Conservation (phyloP, 768 basidiomycete genomes). For the Sarcodon aspratus region DNA sequence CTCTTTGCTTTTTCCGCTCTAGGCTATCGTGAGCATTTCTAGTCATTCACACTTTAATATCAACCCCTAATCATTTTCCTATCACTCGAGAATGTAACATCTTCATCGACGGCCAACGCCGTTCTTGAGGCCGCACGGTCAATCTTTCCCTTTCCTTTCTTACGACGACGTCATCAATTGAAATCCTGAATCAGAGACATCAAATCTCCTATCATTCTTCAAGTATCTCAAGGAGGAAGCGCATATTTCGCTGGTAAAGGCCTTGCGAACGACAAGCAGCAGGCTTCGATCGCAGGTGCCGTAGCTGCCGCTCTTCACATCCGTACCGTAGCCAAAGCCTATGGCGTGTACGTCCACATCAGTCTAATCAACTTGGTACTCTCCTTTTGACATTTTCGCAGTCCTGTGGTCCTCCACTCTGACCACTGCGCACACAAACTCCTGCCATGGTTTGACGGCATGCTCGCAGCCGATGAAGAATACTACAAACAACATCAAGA, state of each 20-base stretch:
- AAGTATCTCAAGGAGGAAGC: constrained; percentile 93
- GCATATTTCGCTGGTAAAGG: constrained; percentile 98
- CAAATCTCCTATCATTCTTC: constrained; percentile 96
- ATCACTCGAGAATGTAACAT: constrained; percentile 76
- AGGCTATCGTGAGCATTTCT: constrained; percentile 66
- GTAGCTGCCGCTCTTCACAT: constrained; percentile 88
- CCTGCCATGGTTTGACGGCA: constrained; percentile 98
- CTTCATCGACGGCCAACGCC: constrained; percentile 90
- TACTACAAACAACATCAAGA: constrained; percentile 87
- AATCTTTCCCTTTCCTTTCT: constrained; percentile 4
- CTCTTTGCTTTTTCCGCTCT: constrained; percentile 5
- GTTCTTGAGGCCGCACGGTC: constrained; percentile 93
- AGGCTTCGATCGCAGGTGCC: constrained; percentile 91
- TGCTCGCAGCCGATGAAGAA: constrained; percentile 92
- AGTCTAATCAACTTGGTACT: constrained; percentile 2
- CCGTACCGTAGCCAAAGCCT: constrained; percentile 75
- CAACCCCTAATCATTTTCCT: constrained; percentile 1
- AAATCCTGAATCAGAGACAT: constrained; percentile 48
- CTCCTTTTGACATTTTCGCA: constrained; percentile 18
- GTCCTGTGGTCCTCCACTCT: constrained; percentile 94
- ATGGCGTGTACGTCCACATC: constrained; percentile 69
- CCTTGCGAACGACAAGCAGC: constrained; percentile 86
- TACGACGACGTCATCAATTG: background rate
- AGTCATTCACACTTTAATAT: constrained; percentile 4
- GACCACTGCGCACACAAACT: constrained; percentile 99